These are phyloP conservation scores for Calonectria pseudoreteaudii DNA, from an alignment of 2,329 filamentous ascomycete genomes.

Conservation along the genomic window DNA sequence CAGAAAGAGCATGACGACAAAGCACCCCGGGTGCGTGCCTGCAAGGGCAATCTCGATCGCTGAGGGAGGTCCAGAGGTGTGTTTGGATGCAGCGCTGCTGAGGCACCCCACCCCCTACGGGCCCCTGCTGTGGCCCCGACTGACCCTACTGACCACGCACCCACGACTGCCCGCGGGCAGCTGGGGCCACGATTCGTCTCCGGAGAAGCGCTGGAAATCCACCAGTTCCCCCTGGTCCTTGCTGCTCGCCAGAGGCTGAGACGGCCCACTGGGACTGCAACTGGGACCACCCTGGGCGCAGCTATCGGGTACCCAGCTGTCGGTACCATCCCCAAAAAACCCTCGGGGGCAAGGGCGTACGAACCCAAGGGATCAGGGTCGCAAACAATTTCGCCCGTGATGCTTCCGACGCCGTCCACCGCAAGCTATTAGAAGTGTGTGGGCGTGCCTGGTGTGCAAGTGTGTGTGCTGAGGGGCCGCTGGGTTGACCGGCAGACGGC, in stretches of 20 bases:
- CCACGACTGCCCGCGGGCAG: neutral
- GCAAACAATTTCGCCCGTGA: slow-evolving; percentile 1
- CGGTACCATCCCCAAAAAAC: slow-evolving; percentile 33
- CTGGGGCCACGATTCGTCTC: neutral
- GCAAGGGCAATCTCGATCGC: slow-evolving; percentile 22
- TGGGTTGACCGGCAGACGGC: neutral
- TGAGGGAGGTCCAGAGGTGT: neutral
- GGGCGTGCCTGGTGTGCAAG: neutral
- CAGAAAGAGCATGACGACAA: neutral
- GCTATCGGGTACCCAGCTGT: slow-evolving; percentile 41
- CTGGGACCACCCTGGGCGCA: slow-evolving; percentile 35
- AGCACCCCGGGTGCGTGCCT: slow-evolving; percentile 13
- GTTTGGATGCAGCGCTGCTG: neutral
- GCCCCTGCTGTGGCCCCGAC: neutral
- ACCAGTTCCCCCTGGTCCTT: slow-evolving; percentile 17
- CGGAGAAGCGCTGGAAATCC: slow-evolving; percentile 7
- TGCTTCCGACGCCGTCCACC: neutral
- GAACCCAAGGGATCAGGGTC: slow-evolving; percentile 5
- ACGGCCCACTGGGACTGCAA: slow-evolving; percentile 33
- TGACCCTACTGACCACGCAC: neutral
- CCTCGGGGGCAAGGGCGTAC: neutral
- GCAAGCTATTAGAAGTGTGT: neutral
- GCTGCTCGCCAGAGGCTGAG: slow-evolving; percentile 17
- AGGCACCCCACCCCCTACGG: neutral
- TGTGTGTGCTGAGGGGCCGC: neutral